Evolutionary conservation across 495 filamentous ascomycete genomes (phyloP).

Genomic region (Trichocladium uniseriatum): DNA sequence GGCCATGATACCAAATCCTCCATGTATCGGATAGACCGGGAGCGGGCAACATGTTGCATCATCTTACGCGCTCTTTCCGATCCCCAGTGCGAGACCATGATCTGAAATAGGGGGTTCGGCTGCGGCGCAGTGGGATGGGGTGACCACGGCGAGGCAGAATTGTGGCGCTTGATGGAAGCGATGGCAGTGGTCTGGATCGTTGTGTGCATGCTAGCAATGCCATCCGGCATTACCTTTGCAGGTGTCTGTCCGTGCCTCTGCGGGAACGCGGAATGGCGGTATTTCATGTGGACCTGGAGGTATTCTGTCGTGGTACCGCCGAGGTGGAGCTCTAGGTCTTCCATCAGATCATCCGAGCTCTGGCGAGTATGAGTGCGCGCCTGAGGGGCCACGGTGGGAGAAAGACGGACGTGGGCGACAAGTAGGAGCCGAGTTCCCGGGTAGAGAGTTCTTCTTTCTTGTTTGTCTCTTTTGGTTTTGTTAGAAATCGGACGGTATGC

Average conservation of each 20-base stretch:
- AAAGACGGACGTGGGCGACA: slow-evolving; percentile 29
- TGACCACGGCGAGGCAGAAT: slow-evolving; percentile 32
- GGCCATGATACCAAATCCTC: not conserved
- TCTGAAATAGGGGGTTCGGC: slow-evolving; percentile 31
- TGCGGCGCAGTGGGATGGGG: slow-evolving; percentile 19
- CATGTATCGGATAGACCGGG: slow-evolving; percentile 8
- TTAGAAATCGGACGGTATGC: not conserved
- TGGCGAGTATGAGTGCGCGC: slow-evolving; percentile 17
- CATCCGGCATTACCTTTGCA: slow-evolving; percentile 4
- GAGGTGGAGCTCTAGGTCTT: slow-evolving; percentile 41
- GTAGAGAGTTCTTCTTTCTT: slow-evolving; percentile 22
- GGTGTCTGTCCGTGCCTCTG: not conserved
- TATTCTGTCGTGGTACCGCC: slow-evolving; percentile 34
- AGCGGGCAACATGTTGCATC: slow-evolving; percentile 27
- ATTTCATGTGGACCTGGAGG: slow-evolving; percentile 37
- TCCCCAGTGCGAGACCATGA: slow-evolving; percentile 39
- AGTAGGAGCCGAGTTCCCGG: slow-evolving; percentile 32
- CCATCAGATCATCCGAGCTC: slow-evolving; percentile 40
- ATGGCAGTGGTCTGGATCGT: slow-evolving; percentile 35
- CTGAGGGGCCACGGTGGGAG: not conserved
- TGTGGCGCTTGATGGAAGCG: slow-evolving; percentile 35
- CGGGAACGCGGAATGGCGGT: slow-evolving; percentile 42
- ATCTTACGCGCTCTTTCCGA: slow-evolving; percentile 27
- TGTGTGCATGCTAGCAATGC: slow-evolving; percentile 24
- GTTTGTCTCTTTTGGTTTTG: slow-evolving; percentile 2